Base-by-base conservation (phyloP, 176 grass and related monocot genomes). In the Thinopyrum elongatum region DNA sequence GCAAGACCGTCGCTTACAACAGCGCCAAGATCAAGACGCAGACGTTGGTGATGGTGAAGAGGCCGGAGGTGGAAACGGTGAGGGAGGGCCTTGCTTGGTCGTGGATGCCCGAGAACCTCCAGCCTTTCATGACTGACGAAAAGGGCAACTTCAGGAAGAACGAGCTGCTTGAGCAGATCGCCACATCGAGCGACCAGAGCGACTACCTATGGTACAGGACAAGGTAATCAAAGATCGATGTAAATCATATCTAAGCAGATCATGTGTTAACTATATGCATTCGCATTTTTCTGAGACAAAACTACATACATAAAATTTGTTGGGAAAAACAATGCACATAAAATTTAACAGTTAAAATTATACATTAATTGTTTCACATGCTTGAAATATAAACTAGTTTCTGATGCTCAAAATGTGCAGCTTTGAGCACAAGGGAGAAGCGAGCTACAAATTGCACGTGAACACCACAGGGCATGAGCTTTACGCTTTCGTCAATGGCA, bases 181-280 rank as follows among this genome's bases (percentile, higher is more conserved):
- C 41, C 8, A 85, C 91, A 0, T 78, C 82, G 2, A 22, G 82
- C 22, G 95, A 95, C 65, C 85, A 90, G 68, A 98, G 93, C 35
- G 95, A 98, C 63, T 98, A 98, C 83, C 47, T 98, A 34, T 98
- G 95, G 93, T 98, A 98, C 63, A 88, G 82, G 42, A 98, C 95
- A 59, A 93, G 90, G 95, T 91, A 42, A 26, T 34, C 3, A 59
- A 47, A 65, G 8, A 60, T 11, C 30, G 34, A 35, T 35, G 34
- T 64, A 64, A 65, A 80, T 27, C 10, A 26, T 4, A 13, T 27
- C 10, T 61, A 3, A 53, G 2, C 16, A 5, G 1, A 53, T 53
- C 49, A 17, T 51, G 15, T 16, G 14, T 9, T 49, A 49, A 17
- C 15, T 51, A 42, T 11, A 42, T 11, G 3, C 39, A 42, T 41